Evolutionary conservation across 441 rosid species (phyloP).

Genomic region (Rhodomyrtus psidioides): DNA sequence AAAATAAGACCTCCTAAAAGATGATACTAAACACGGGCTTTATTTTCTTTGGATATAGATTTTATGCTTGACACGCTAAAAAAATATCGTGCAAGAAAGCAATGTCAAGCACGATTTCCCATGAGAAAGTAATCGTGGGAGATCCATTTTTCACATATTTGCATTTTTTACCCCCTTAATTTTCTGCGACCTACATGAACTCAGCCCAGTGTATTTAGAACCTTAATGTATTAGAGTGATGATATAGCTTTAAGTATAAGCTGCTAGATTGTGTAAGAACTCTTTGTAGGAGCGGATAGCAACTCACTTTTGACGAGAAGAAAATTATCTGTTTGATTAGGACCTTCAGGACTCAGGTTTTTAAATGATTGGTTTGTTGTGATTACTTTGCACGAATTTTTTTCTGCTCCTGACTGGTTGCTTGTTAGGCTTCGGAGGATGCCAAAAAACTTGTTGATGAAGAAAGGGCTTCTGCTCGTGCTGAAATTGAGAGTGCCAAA

Average conservation of each 20-base stretch:
- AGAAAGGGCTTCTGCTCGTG: slow-evolving; percentile 93
- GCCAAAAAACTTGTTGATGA: slow-evolving; percentile 92
- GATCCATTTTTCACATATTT: neutral
- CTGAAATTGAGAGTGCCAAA: slow-evolving; percentile 94
- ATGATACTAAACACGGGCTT: neutral
- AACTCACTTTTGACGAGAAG: neutral
- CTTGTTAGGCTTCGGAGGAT: slow-evolving; percentile 84
- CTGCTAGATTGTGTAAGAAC: neutral
- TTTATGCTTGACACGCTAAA: neutral
- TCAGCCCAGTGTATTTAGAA: neutral
- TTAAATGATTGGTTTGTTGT: neutral
- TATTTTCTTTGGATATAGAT: neutral
- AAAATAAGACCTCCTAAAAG: neutral
- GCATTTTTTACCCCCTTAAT: neutral
- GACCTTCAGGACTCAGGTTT: neutral
- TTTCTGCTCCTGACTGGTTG: neutral
- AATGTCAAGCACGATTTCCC: neutral
- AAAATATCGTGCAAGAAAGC: neutral
- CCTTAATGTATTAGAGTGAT: neutral
- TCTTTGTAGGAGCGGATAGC: neutral
- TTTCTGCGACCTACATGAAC: neutral
- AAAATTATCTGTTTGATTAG: neutral
- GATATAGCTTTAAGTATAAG: neutral
- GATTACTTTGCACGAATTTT: neutral
- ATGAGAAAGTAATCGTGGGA: neutral